phyloP scores from a whole-genome alignment of 371 early-diverging fungal genomes.

The Rhizopus microsporus region DNA sequence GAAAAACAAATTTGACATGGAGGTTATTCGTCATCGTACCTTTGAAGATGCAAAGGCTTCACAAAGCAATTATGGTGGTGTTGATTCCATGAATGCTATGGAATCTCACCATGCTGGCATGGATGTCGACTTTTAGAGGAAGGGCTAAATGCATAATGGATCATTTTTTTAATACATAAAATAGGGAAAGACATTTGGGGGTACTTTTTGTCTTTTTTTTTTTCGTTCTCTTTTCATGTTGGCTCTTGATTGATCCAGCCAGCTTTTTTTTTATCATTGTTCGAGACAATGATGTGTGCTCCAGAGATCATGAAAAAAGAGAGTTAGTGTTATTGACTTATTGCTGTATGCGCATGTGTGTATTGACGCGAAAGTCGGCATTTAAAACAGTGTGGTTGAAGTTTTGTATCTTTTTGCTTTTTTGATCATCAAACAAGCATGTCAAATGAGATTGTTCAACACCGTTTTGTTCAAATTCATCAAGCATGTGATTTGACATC shows the following conservation, averaged over 20 bases:
- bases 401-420: slow-evolving; percentile 1
- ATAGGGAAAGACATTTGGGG: too few species aligned
- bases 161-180: too few species aligned
- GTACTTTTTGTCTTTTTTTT: too few species aligned
- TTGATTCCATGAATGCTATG: slow-evolving; percentile 30
- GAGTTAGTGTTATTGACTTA: too few species aligned
- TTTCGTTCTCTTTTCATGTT: too few species aligned
- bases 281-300: too few species aligned
- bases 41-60: slow-evolving; percentile 48
- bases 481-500: slow-evolving; percentile 16
- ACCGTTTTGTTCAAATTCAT: slow-evolving; percentile 45
- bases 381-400: neutral
- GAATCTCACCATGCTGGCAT: slow-evolving; percentile 46
- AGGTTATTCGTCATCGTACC: slow-evolving; percentile 52
- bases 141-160: neutral
- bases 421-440: neutral
- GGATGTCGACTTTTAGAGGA: slow-evolving; percentile 55
- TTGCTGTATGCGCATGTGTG: too few species aligned
- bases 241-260: too few species aligned
- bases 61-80: slow-evolving; percentile 31
- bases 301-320: too few species aligned
- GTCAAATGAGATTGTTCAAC: slow-evolving; percentile 20
- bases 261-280: too few species aligned
- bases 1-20: slow-evolving; percentile 81
- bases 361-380: neutral